Evolutionary conservation across 208 protist species (phyloP).

Genomic region (Wallacemonas rigidus): DNA sequence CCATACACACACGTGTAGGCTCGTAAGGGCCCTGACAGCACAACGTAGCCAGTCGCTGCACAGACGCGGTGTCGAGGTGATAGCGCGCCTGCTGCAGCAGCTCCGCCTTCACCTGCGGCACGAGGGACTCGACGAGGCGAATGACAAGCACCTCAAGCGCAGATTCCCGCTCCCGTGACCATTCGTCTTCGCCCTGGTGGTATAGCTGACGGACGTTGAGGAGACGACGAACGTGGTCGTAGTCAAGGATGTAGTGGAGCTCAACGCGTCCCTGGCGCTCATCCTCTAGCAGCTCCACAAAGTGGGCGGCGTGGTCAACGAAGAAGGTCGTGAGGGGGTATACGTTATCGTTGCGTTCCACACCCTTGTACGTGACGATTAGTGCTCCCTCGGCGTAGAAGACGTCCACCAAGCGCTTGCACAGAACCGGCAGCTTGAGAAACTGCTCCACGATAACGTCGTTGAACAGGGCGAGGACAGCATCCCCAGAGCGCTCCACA

Average conservation of each 20-base stretch:
- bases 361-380: conserved; percentile 68
- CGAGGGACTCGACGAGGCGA: conserved; percentile 54
- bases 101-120: conserved; percentile 63
- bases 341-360: conserved; percentile 50
- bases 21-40: conserved; percentile 76
- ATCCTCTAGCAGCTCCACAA: conserved; percentile 71
- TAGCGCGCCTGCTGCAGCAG: conserved; percentile 58
- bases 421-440: conserved; percentile 65
- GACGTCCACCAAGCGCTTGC: conserved; percentile 62
- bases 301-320: conserved; percentile 68
- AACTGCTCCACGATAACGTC: conserved; percentile 83
- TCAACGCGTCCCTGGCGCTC: conserved; percentile 62
- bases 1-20: conserved; percentile 53
- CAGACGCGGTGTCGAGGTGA: conserved; percentile 34
- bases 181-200: conserved; percentile 56
- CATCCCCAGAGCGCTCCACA: conserved; percentile 37
- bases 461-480: conserved; percentile 67
- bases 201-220: conserved; percentile 64
- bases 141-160: conserved; percentile 68
- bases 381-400: conserved; percentile 82
- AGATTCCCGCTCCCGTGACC: conserved; percentile 51
- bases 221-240: conserved; percentile 64
- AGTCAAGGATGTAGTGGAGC: conserved; percentile 75
- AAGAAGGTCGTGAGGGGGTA: conserved; percentile 77
- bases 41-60: conserved; percentile 54